Base-by-base conservation (phyloP, 345 rosid species). In the Dimocarpus longan region DNA sequence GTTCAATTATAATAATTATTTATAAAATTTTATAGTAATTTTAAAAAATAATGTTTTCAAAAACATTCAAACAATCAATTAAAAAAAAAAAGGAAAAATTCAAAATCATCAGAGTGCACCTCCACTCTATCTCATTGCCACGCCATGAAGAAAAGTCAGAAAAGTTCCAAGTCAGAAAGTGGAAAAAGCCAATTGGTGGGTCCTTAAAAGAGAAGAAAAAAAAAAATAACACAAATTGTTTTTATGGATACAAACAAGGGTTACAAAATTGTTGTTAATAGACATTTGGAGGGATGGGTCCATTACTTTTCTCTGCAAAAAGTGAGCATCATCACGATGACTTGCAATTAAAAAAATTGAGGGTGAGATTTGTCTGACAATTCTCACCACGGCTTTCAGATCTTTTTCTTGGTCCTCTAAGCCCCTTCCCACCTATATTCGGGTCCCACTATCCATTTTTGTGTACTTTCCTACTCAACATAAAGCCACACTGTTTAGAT, bases 311-410 rank as follows among this genome's bases (percentile, higher is more conserved):
- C 39, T 32, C 54, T 63, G 82, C 76, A 75, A 75, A 80, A 80
- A 80, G 79, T 42, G 64, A 64, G 52, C 4, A 24, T 52, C 56
- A 74, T 57, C 65, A 32, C 28, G 4, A 44, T 63, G 40, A 62
- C 80, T 26, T 44, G 71, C 19, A 59, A 19, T 42, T 16, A 48
- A 71, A 62, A 62, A 19, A 59, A n/a, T 59, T 67, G 78, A 42
- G 80, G 82, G 44, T 78, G 76, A 43, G 67, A 71, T 81, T 78
- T 10, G 4, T 42, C 77, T 73, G 18, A 59, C 62, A 80, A 24
- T 76, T 70, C 68, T 22, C 63, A 44, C 77, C 80, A 15, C 5
- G 52, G 18, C 48, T 1, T 71, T 60, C 9, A 67, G 12, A 81
- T 78, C 82, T 66, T 81, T 78, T 66, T 71, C 80, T 75, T 43